Conservation (phyloP, 768 basidiomycete genomes). For the Leucosporidium creatinivorum region DNA sequence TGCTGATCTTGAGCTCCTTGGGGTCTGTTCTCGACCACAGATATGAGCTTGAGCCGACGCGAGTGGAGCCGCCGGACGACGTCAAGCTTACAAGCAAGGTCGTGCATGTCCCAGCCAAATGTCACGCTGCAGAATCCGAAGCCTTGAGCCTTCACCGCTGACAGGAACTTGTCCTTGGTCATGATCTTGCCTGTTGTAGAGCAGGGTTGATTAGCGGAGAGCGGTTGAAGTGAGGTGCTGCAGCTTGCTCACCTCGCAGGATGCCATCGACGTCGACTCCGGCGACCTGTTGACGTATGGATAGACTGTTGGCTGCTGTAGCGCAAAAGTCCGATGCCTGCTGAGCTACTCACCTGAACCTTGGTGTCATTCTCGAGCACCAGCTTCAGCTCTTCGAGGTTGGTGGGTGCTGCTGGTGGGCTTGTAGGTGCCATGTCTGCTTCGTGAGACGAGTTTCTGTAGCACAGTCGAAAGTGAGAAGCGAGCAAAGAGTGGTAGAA, state of each 20-base stretch:
- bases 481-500: no score
- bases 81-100: slow-evolving; percentile 50
- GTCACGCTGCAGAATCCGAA: slow-evolving; percentile 71
- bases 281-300: slow-evolving; percentile 5
- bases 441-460: no score
- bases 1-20: slow-evolving; percentile 80
- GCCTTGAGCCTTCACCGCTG: slow-evolving; percentile 60
- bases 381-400: slow-evolving; percentile 53
- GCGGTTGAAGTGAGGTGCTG: no score
- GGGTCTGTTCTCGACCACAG: slow-evolving; percentile 45
- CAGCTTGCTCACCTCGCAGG: slow-evolving; percentile 53
- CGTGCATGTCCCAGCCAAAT: slow-evolving; percentile 67
- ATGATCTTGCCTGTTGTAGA: slow-evolving; percentile 40
- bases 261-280: slow-evolving; percentile 71
- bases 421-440: no score
- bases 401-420: slow-evolving; percentile 43
- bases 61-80: neutral
- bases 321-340: no score
- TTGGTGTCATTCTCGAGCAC: slow-evolving; percentile 52
- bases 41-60: neutral
- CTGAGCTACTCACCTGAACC: slow-evolving; percentile 10
- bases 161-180: slow-evolving; percentile 86
- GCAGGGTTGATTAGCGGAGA: no score
- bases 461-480: no score
- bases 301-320: no score